Evolutionary conservation across 495 filamentous ascomycete species (phyloP).

Genomic region (Hyaloscypha variabilis): DNA sequence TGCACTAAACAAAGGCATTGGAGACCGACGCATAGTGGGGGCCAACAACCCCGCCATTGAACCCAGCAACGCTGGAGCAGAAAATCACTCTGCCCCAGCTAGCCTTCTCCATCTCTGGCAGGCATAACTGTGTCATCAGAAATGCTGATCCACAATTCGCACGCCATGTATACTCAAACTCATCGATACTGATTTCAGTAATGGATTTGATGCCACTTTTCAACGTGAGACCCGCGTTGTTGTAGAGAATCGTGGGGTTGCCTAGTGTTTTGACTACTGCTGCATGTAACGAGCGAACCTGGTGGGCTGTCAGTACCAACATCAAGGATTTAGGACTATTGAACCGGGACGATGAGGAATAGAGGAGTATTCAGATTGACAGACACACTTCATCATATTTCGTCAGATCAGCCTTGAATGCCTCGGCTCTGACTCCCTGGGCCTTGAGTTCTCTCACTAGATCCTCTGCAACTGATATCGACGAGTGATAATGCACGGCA

Average conservation of each 20-base stretch:
- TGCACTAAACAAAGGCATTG: background rate
- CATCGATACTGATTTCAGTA: conserved; percentile 45
- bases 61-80: conserved; percentile 68
- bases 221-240: conserved; percentile 24
- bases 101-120: conserved; percentile 64
- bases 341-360: no score
- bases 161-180: conserved; percentile 68
- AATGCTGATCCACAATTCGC: conserved; percentile 70
- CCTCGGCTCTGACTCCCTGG: conserved; percentile 10
- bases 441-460: conserved; percentile 12
- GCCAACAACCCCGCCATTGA: conserved; percentile 68
- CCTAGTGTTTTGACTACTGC: conserved; percentile 7
- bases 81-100: conserved; percentile 70
- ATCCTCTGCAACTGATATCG: conserved; percentile 5
- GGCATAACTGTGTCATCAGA: conserved; percentile 63
- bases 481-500: conserved; percentile 27
- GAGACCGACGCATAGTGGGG: conserved; percentile 48
- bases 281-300: conserved; percentile 20
- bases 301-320: background rate
- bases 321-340: background rate
- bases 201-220: conserved; percentile 19
- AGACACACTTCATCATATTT: conserved; percentile 19
- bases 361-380: no score
- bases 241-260: conserved; percentile 22
- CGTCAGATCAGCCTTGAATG: conserved; percentile 26